phyloP scores from a whole-genome alignment of 2,329 filamentous ascomycete species.

The Aspergillus carbonarius region DNA sequence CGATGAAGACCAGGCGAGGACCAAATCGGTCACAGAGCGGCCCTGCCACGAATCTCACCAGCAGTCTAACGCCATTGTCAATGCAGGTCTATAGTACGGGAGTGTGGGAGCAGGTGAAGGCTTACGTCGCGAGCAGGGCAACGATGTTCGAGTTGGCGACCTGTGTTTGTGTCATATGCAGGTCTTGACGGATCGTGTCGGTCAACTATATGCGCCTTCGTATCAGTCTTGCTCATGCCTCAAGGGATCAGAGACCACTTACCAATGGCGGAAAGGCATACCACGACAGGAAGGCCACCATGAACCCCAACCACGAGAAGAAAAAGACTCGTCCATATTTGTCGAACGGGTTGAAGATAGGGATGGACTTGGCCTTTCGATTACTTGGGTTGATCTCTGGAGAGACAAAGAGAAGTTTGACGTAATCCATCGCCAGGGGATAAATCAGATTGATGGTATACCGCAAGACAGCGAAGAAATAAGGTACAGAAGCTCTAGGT shows the following conservation, averaged over 20 bases:
- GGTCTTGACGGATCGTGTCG: slow-evolving; percentile 76
- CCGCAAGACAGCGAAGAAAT: background rate
- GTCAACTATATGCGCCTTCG: slow-evolving; percentile 51
- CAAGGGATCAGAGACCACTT: slow-evolving; percentile 35
- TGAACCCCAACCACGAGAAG: slow-evolving; percentile 84
- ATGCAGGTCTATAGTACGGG: background rate
- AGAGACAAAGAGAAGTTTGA: slow-evolving; percentile 39
- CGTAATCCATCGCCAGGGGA: slow-evolving; percentile 19
- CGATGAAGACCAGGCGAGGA: slow-evolving; percentile 75
- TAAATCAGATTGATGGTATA: background rate
- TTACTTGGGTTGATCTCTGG: slow-evolving; percentile 82
- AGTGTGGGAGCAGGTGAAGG: slow-evolving; percentile 3
- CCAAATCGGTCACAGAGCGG: slow-evolving; percentile 85
- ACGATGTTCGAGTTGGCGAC: slow-evolving; percentile 90
- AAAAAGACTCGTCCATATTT: slow-evolving; percentile 85
- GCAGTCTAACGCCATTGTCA: slow-evolving; percentile 48
- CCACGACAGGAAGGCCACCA: slow-evolving; percentile 85
- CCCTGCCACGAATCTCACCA: slow-evolving; percentile 75
- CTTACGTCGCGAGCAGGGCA: slow-evolving; percentile 68
- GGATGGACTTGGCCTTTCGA: slow-evolving; percentile 76
- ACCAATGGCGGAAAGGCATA: slow-evolving; percentile 87
- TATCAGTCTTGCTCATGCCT: slow-evolving; percentile 13
- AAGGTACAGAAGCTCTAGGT: background rate
- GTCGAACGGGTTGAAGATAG: slow-evolving; percentile 73
- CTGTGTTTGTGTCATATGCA: slow-evolving; percentile 67